phyloP scores from a whole-genome alignment of 1,284 basidiomycete species.

The Apiotrichum sp. region DNA sequence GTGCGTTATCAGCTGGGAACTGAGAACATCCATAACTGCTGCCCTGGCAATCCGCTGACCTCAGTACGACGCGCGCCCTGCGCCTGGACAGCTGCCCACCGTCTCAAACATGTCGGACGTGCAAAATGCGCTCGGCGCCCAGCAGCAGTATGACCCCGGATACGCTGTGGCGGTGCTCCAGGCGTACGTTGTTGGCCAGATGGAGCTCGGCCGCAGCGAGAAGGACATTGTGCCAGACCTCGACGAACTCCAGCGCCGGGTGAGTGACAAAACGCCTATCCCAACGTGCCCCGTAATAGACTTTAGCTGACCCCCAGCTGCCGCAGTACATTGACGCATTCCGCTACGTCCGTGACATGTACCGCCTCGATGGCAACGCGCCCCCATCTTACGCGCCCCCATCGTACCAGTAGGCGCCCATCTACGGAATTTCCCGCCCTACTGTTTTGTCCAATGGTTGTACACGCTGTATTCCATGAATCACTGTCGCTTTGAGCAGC shows the following conservation, averaged over 20 bases:
- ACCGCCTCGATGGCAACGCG: slow-evolving; percentile 1
- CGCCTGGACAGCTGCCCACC: slow-evolving; percentile 4
- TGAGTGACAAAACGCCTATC: background rate
- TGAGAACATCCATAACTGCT: too few species aligned
- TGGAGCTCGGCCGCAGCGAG: slow-evolving; percentile 2
- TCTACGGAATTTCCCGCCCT: too few species aligned
- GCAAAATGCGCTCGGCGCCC: slow-evolving; percentile 6
- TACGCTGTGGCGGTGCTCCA: slow-evolving; percentile 9
- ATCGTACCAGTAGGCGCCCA: too few species aligned
- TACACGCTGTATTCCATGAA: too few species aligned
- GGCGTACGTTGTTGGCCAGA: slow-evolving; percentile 6
- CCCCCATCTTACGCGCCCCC: background rate
- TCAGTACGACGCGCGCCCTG: slow-evolving; percentile 10
- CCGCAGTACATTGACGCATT: background rate
- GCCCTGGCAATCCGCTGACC: background rate
- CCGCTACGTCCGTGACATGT: slow-evolving; percentile 4
- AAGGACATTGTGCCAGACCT: background rate
- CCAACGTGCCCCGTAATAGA: too few species aligned
- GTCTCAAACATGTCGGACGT: slow-evolving; percentile 6
- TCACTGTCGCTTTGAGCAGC: too few species aligned
- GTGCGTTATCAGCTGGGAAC: background rate
- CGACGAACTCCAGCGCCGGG: slow-evolving; percentile 5
- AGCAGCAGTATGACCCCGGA: slow-evolving; percentile 10
- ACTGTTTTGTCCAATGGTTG: too few species aligned
- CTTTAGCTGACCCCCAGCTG: background rate